These are phyloP conservation scores for maize (Zea mays) DNA, from an alignment of 176 grass and related monocot genomes.

Conservation along the genomic window Zm-B73-REFERENCE-NAM-5.0 NC_050098.1:43995501-43996000, in stretches of 20 bases:
- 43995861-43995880: neutral
- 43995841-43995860: neutral
- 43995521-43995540: too few species aligned
- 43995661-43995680: neutral
- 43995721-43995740: neutral
- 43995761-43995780: neutral
- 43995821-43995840: neutral
- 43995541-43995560: too few species aligned
- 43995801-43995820: neutral
- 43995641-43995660: neutral
- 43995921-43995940: neutral
- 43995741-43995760: neutral
- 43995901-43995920: neutral
- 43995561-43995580: neutral
- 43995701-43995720: neutral
- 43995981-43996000: neutral
- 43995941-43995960: neutral
- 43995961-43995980: neutral
- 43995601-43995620: neutral
- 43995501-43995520: too few species aligned
- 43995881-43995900: neutral
- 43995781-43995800: neutral
- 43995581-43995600: neutral
- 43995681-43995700: neutral
- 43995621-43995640: slow-evolving; percentile 3